Evolutionary conservation across 306 rosid species (phyloP).

Genomic region (Sicyos edulis): DNA sequence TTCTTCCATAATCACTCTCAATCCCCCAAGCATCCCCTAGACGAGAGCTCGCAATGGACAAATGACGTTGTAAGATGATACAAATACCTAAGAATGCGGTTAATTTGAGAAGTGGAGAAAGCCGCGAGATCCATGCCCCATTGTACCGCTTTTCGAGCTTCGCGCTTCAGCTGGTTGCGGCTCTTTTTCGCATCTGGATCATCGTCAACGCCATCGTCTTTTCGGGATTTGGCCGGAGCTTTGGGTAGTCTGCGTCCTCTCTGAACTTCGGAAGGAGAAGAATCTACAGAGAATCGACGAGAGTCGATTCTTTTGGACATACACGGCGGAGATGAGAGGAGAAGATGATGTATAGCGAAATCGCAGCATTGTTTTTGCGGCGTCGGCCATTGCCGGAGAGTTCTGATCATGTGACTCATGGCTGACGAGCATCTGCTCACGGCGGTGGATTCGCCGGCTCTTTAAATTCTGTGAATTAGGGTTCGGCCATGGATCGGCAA

Average conservation of each 20-base stretch:
- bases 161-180: slow-evolving; percentile 75
- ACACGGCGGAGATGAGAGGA: slow-evolving; percentile 22
- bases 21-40: too few species aligned
- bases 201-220: slow-evolving; percentile 13
- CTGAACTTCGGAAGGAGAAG: slow-evolving; percentile 37
- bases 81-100: slow-evolving; percentile 58
- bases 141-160: slow-evolving; percentile 70
- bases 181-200: slow-evolving; percentile 44
- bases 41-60: neutral
- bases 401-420: slow-evolving; percentile 46
- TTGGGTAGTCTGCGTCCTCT: slow-evolving; percentile 38
- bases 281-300: slow-evolving; percentile 26
- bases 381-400: slow-evolving; percentile 54
- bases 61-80: neutral
- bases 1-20: too few species aligned
- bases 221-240: slow-evolving; percentile 27
- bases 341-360: slow-evolving; percentile 24
- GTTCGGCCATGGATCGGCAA: too few species aligned
- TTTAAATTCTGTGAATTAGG: neutral
- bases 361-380: slow-evolving; percentile 26
- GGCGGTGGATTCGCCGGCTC: neutral
- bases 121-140: slow-evolving; percentile 82
- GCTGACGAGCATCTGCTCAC: neutral
- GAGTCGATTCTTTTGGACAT: slow-evolving; percentile 18
- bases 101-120: slow-evolving; percentile 67